A percentile compares a stretch with the other conserved stretches of the same genome.
Conservation (phyloP, 1,284 basidiomycete genomes). For the Cutaneotrichosporon sp. region DNA sequence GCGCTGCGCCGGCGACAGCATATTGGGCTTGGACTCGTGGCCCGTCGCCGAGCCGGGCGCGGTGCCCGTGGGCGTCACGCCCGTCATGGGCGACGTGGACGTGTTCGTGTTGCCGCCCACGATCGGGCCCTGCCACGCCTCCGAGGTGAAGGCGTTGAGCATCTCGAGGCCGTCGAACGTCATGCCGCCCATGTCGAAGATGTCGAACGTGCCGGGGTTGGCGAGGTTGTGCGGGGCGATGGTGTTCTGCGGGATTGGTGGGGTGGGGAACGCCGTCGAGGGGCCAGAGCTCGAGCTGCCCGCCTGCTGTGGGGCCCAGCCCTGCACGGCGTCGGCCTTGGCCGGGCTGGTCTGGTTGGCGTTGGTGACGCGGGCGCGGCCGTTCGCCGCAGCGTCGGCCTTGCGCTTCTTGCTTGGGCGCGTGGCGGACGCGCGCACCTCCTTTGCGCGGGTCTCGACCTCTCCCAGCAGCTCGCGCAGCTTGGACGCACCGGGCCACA, state of each 20-base stretch:
- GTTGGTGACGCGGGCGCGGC: conserved; percentile 1
- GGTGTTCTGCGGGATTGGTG: conserved; percentile 1
- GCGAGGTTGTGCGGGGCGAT: conserved; percentile 6
- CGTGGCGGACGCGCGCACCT: conserved; percentile 29
- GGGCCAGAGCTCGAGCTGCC: background rate
- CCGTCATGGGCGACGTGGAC: conserved; percentile 4
- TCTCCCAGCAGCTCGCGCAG: conserved; percentile 61
- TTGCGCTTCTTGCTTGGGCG: conserved; percentile 34
- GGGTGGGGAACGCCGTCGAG: conserved; percentile 6
- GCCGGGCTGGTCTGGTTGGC: background rate
- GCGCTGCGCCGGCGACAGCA: conserved; percentile 9
- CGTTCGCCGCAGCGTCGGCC: conserved; percentile 1
- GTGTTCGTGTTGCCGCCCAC: background rate
- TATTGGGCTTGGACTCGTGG: background rate
- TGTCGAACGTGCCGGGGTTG: conserved; percentile 7
- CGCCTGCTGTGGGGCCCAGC: background rate
- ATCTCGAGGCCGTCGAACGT: conserved; percentile 50
- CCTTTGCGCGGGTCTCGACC: conserved; percentile 47
- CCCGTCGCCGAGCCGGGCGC: no score
- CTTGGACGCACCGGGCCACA: conserved; percentile 84
- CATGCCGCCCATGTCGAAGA: conserved; percentile 50
- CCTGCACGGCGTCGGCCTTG: background rate
- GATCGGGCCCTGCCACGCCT: conserved; percentile 23
- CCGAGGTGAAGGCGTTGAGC: conserved; percentile 46
- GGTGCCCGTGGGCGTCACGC: background rate